Conservation (phyloP, 148 eudicot species). For the Chenopodium formosanum region DNA sequence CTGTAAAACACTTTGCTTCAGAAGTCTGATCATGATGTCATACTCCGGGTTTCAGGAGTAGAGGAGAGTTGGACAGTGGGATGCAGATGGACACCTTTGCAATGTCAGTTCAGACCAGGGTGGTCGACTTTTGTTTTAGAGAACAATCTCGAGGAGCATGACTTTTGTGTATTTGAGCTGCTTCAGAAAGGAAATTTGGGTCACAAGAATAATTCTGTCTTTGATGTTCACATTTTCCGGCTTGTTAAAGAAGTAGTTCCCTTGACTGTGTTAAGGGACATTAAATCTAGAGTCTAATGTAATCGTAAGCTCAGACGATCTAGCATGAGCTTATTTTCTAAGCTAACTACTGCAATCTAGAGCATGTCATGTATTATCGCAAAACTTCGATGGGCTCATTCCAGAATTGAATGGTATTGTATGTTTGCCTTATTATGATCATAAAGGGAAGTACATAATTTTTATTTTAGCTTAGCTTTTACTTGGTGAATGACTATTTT, state of each 20-base stretch:
- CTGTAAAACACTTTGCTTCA: conserved; percentile 10
- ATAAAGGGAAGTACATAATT: background rate
- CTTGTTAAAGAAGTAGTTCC: conserved; percentile 3
- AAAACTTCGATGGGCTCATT: no score
- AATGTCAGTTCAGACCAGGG: conserved; percentile 19
- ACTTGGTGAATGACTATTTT: no score
- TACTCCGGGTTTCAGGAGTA: background rate
- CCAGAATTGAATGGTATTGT: no score
- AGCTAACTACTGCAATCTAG: no score
- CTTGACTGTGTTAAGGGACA: background rate
- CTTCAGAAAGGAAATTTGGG: background rate
- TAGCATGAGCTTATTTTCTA: no score
- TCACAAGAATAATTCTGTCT: background rate
- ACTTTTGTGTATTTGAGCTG: conserved; percentile 19
- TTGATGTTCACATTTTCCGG: background rate
- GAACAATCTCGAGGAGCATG: conserved; percentile 20
- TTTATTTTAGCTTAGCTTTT: no score
- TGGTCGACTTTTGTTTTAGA: conserved; percentile 17
- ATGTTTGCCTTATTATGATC: no score
- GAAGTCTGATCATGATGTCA: background rate
- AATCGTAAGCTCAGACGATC: no score
- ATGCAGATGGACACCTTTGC: conserved; percentile 16
- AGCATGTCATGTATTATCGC: no score
- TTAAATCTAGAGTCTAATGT: no score
- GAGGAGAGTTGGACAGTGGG: conserved; percentile 1